Evolutionary conservation across 306 rosid species (phyloP), one percentile per base, ranked within the genome.

Genomic region (Prunus salicina): DNA sequence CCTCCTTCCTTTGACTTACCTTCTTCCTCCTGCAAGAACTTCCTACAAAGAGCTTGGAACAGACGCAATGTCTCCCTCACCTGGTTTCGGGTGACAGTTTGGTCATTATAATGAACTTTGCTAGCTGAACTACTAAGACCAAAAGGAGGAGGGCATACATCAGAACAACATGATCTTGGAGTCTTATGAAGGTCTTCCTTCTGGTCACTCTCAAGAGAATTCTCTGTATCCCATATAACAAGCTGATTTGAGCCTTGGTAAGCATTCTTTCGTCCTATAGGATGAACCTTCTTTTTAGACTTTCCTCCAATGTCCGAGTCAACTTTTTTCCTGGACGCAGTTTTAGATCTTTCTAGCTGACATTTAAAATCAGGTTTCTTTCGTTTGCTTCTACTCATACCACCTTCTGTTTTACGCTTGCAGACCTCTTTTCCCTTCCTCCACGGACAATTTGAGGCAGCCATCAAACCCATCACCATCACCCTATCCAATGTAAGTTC

Each of bases 31-130:
- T 83, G 97, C 83, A 88, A 83, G 69, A 92, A 87, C 90, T 89
- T 94, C 82, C 96, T 81, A 87, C 61, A 84, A 82, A 91, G 80
- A 69, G 73, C 95, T 83, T 90, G 96, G 77, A 87, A 94, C 25
- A 87, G 82, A 43, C 95, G 93, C 84, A 92, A 77, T 47, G 89
- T 79, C 86, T 92, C 90, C 84, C 91, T 88, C 78, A 94, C 98
- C 79, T 78, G 85, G 71, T 72, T 74, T 24, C 95, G 88, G 49
- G 85, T 83, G 79, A 78, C 86, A 80, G 18, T 79, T 57, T 86
- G 63, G 56, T 86, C 89, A 50, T 24, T 75, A 10, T 55, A 86
- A 18, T 76, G 75, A 63, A 22, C 61, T 27, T 67, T 68, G 55
- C 85, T 79, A 64, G 64, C 82, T 43, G n/a, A 73, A 83, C 70